Percentiles rank a stretch among this genome's conserved stretches.
phyloP scores from a whole-genome alignment of 2,329 filamentous ascomycete genomes.

The Westerdykella aurantiaca region DNA sequence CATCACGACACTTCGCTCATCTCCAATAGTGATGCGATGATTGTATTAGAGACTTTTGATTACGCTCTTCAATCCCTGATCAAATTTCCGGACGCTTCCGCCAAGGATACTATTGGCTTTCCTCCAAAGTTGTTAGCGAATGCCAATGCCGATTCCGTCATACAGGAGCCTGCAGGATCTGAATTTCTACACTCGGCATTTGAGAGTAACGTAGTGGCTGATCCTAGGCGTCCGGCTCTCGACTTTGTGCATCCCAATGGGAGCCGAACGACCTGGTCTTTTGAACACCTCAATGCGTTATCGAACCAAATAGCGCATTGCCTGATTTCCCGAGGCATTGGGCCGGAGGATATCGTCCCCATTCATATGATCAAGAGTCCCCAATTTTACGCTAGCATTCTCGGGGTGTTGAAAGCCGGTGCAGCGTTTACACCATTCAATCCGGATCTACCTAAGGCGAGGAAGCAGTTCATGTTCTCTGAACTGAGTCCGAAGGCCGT shows the following conservation, averaged over 20 bases:
- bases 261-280: slow-evolving; percentile 30
- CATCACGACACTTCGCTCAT: slow-evolving; percentile 47
- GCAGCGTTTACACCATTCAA: slow-evolving; percentile 36
- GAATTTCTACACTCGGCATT: slow-evolving; percentile 36
- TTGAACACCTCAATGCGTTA: slow-evolving; percentile 20
- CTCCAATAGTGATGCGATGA: slow-evolving; percentile 19
- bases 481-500: slow-evolving; percentile 30
- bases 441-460: slow-evolving; percentile 29
- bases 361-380: slow-evolving; percentile 33
- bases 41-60: slow-evolving; percentile 27
- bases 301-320: slow-evolving; percentile 32
- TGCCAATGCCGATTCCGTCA: slow-evolving; percentile 18
- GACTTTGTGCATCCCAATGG: slow-evolving; percentile 35
- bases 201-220: slow-evolving; percentile 28
- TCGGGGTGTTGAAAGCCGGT: slow-evolving; percentile 38
- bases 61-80: slow-evolving; percentile 21
- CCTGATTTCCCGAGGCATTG: slow-evolving; percentile 18
- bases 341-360: slow-evolving; percentile 30
- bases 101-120: slow-evolving; percentile 19
- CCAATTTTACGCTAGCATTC: slow-evolving; percentile 33
- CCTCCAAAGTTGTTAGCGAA: slow-evolving; percentile 17
- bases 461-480: slow-evolving; percentile 31
- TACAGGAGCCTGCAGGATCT: slow-evolving; percentile 2
- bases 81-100: slow-evolving; percentile 13
- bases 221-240: slow-evolving; percentile 31